Base-by-base conservation (phyloP, 2,329 filamentous ascomycete species). In the Endoconidiophora laricicola region DNA sequence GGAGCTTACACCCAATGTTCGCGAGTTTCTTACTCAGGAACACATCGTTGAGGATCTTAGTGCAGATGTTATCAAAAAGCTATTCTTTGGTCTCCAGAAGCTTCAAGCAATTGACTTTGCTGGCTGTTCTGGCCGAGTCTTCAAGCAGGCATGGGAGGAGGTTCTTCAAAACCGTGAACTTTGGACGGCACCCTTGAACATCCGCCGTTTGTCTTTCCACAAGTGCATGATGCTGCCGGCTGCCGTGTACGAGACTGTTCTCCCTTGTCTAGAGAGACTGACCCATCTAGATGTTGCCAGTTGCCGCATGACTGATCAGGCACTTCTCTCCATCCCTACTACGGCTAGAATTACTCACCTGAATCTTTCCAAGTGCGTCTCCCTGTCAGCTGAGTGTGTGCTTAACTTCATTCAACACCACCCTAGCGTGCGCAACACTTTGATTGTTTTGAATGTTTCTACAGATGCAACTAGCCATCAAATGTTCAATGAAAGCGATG, bases 271-370 rank as follows among this genome's bases (percentile, higher is more conserved):
- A 44, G 62, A 69, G 23, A 70, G 73, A 49, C 66, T 87, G 49
- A 90, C 84, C 1, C 83, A 88, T 60, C 73, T 91, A 37, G 85
- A 91, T 59, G 71, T 88, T n/a, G 77, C 81, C 7, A 82, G 83
- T 56, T 88, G 84, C 1, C 76, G 81, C 56, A 77, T 91, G 57
- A 87, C 79, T 33, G 76, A 86, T 61, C 67, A 70, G 22, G 83
- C 84, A 3, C 69, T 91, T 14, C 67, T 74, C 57, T 77, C 76
- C 18, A 83, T 90, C 55, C 83, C 84, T 1, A 60, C 69, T n/a
- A 79, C 79, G 3, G 84, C 85, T 9, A 70, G 69, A 55, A 72
- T 90, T 55, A 87, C 81, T 1, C 85, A 91, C 60, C 67, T 91
- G 49, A 88, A 86, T 59, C 66, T 91, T 44, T 78, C 81, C 55